Evolutionary conservation across 768 basidiomycete genomes (phyloP), one percentile per base, ranked within the genome.

Genomic region (Rhizopogon salebrosus): DNA sequence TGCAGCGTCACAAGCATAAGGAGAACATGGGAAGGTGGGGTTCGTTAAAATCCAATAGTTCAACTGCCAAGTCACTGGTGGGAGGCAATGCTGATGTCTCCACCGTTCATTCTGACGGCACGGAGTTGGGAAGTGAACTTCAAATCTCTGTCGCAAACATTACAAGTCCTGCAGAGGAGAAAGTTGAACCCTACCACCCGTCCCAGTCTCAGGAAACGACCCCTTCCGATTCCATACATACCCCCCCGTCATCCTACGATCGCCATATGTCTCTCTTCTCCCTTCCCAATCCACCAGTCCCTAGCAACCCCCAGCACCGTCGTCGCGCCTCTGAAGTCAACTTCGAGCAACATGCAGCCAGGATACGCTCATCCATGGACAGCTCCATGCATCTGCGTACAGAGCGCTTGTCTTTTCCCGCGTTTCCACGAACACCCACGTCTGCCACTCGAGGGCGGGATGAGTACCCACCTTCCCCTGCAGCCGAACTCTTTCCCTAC

Each of bases 311-410:
- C 31, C 53, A 43, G 20, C 56, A 54, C 29, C 26, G 50, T 13
- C 63, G 57, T 14, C 57, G 40, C n/a, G 26, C 41, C 4, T 58
- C 67, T 27, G 49, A 48, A 49, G 58, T 58, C 40, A 56, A 31
- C 27, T 59, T 68, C 2, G 67, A 68, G 41, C 62, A 60, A 53
- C 67, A 68, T 52, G 60, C 64, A 1, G 68, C 66, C n/a, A 57
- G 67, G 23, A 62, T 68, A 22, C 61, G 66, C 4, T 66, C 59
- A 3, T 68, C 67, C 1, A 70, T 70, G 67, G 68, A 67, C 41
- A 55, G 36, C 2, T 56, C 66, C 37, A 20, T 48, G 20, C 59
- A 48, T 43, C 58, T 62, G 11, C 67, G 67, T 20, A 57, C 58
- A 20, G 66, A 61, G 23, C 68, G 60, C 22, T 59, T 68, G 9